These are phyloP conservation scores for Salix dunnii DNA, from an alignment of 345 rosid species.

Conservation along the genomic window DNA sequence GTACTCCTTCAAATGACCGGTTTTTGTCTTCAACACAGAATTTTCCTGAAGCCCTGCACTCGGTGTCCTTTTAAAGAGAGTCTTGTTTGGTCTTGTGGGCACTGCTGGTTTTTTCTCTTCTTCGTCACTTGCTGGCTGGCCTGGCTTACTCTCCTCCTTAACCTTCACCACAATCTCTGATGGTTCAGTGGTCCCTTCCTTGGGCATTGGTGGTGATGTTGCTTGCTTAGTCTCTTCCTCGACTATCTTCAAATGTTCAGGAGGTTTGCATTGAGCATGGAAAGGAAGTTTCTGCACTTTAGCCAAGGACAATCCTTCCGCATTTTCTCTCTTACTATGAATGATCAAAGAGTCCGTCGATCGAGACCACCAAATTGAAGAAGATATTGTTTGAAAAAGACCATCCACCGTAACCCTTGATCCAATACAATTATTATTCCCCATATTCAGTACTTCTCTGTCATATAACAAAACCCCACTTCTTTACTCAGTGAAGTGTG, in stretches of 20 bases:
- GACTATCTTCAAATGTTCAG: constrained; percentile 41
- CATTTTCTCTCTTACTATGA: constrained; percentile 7
- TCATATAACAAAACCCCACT: constrained; percentile 6
- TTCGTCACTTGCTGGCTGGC: neutral
- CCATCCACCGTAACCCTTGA: constrained; percentile 28
- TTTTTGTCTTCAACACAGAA: constrained; percentile 54
- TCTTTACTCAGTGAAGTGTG: neutral
- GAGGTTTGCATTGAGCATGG: constrained; percentile 25
- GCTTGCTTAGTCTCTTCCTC: constrained; percentile 7
- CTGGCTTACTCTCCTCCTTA: constrained; percentile 11
- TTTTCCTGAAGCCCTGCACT: constrained; percentile 58
- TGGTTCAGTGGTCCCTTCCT: neutral
- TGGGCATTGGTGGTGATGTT: neutral
- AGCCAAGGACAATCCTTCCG: neutral
- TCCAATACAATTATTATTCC: constrained; percentile 66
- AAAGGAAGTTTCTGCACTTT: constrained; percentile 19
- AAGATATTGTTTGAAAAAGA: constrained; percentile 25
- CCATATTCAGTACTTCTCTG: constrained; percentile 41
- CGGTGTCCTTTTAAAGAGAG: constrained; percentile 49
- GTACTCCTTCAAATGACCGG: constrained; percentile 64
- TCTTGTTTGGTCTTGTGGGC: constrained; percentile 26
- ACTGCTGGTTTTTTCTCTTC: constrained; percentile 20
- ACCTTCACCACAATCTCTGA: neutral
- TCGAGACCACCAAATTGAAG: constrained; percentile 30
- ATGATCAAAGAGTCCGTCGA: constrained; percentile 11